Evolutionary conservation across 257 asterid genomes (phyloP).

Genomic region (Vinca minor): DNA sequence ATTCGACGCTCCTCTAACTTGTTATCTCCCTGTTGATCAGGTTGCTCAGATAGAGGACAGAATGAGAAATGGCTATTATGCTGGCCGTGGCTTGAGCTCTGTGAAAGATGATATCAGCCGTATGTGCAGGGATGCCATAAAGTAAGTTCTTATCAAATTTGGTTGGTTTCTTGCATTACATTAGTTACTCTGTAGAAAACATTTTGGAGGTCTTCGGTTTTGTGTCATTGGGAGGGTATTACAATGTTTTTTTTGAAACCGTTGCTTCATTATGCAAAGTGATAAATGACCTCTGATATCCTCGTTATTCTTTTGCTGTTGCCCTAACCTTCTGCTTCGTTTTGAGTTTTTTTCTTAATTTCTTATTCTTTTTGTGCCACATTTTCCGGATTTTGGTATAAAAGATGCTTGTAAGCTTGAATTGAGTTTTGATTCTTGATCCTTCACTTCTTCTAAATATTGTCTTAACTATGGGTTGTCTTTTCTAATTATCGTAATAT

Average conservation of each 20-base stretch:
- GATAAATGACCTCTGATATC: neutral
- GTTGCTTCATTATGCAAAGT: neutral
- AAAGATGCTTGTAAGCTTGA: neutral
- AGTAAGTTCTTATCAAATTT: constrained; percentile 52
- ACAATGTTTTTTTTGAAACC: neutral
- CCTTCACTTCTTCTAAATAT: neutral
- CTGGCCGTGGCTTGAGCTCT: constrained; percentile 69
- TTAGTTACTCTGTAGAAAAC: neutral
- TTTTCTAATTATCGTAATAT: neutral
- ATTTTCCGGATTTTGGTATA: neutral
- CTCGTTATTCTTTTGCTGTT: neutral
- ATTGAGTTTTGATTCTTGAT: neutral
- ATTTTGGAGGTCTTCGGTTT: neutral
- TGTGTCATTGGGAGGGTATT: neutral
- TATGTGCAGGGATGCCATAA: constrained; percentile 91
- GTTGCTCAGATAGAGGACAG: constrained; percentile 71
- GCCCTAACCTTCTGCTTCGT: neutral
- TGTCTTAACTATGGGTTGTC: neutral
- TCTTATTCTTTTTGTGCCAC: neutral
- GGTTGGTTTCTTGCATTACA: neutral
- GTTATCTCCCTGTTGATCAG: constrained; percentile 36
- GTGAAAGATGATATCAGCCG: constrained; percentile 81
- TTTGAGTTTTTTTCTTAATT: neutral
- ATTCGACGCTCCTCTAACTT: neutral
- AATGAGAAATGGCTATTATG: constrained; percentile 79